Percentiles rank a stretch among this genome's conserved stretches.
These are phyloP conservation scores for Peribolospora kevripleyi DNA, from an alignment of 768 basidiomycete species.

Conservation along the genomic window DNA sequence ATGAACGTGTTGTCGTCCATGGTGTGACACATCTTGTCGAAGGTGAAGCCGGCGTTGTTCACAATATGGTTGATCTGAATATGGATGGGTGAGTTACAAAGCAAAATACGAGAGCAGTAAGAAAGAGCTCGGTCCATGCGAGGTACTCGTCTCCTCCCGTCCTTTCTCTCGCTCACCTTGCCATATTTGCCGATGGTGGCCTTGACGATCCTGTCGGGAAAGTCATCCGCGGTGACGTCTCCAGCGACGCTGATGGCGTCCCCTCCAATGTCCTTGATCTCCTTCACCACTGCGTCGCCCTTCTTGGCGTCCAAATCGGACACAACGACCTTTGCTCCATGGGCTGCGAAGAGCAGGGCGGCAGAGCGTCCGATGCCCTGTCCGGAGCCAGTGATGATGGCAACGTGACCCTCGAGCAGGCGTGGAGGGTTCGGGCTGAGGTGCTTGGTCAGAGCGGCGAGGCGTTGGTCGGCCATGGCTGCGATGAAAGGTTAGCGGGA, in stretches of 20 bases:
- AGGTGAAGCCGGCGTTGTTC: constrained; percentile 46
- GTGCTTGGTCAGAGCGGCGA: neutral
- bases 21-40: constrained; percentile 69
- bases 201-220: constrained; percentile 50
- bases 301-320: constrained; percentile 53
- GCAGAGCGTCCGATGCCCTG: constrained; percentile 57
- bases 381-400: constrained; percentile 50
- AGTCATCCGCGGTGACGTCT: constrained; percentile 60
- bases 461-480: too few relatives aligned
- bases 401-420: constrained; percentile 49
- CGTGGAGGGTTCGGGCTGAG: constrained; percentile 14
- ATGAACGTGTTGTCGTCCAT: constrained; percentile 61
- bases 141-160: constrained; percentile 26
- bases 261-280: constrained; percentile 49
- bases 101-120: neutral
- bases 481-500: too few relatives aligned
- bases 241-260: constrained; percentile 50
- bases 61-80: constrained; percentile 54
- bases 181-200: constrained; percentile 30
- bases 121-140: neutral
- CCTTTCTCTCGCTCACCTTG: too few relatives aligned
- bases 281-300: constrained; percentile 38
- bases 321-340: constrained; percentile 66
- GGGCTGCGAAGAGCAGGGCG: constrained; percentile 54
- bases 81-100: neutral